Evolutionary conservation across 176 grass and related monocot species (phyloP), one percentile per base, ranked within the genome.

Genomic region (Carex pumila): DNA sequence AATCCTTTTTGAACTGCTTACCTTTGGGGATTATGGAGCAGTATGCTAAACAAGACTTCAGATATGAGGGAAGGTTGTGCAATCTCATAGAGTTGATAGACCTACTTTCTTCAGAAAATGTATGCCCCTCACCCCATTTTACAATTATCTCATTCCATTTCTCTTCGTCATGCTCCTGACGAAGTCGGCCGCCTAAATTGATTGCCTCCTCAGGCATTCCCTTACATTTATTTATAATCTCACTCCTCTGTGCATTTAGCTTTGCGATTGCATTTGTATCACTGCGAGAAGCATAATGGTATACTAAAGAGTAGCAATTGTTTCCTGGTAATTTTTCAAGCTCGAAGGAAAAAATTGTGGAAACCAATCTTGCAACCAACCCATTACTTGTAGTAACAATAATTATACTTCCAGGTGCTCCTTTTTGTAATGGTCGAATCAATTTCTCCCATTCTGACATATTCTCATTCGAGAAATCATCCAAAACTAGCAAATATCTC

Each of bases 1-100:
- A 87, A 58, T 93, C 84, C 17, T 83, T 19, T 7, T 85, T 67
- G 34, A 93, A 88, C 34, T 11, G 50, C 0, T 22, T 32, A 0
- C 65, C 60, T 10, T 15, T 41, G 17, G 91, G 86, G 31, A 93
- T 21, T 65, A 93, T 74, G 7, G 91, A 84, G 29, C 50, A 55
- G n/a, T 93, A 93, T 6, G 86, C 88, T 29, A 88, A 90, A 54
- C 81, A 90, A 12, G 86, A 80, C 74, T 93, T 93, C 2, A 90
- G 67, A 84, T 87, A 5, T 8, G 61, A 21, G 0, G 82, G 45
- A 75, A 93, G 14, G 63, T 93, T 90, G 50, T 18, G 83, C 41
- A 81, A 66, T 80, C 49, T 57, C 39, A 71, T 76, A 12, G 88
- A n/a, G 11, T 17, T 7, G 5, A 9, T 25, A 15, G 43, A 80